Evolutionary conservation across 202 grass and related monocot genomes (phyloP).

Genomic region (Digitaria exilis): DNA sequence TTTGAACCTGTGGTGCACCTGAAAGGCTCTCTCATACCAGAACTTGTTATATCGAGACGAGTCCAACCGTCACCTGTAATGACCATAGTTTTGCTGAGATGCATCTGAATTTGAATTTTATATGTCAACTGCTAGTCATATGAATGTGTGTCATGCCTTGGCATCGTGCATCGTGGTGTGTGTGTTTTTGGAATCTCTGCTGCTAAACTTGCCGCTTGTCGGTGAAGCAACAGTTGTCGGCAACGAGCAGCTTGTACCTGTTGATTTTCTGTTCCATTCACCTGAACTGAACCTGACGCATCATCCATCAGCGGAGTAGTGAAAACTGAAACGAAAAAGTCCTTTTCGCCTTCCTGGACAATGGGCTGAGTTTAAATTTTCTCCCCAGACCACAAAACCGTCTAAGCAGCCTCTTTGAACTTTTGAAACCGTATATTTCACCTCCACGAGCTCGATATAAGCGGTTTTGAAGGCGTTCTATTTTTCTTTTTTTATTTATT

Average conservation of each 20-base stretch:
- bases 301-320: background rate
- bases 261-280: background rate
- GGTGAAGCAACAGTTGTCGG: background rate
- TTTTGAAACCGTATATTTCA: too few species aligned
- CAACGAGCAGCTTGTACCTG: background rate
- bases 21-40: background rate
- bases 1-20: background rate
- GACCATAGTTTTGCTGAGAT: background rate
- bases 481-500: too few species aligned
- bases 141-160: background rate
- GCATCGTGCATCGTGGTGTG: too few species aligned
- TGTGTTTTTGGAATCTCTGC: background rate
- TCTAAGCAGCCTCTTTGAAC: too few species aligned
- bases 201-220: too few species aligned
- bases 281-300: background rate
- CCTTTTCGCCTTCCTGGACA: too few species aligned
- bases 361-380: too few species aligned
- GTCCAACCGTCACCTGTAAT: background rate
- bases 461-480: too few species aligned
- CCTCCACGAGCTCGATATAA: too few species aligned
- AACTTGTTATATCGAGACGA: constrained; percentile 19
- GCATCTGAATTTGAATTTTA: constrained; percentile 27
- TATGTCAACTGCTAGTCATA: background rate
- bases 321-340: too few species aligned
- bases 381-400: too few species aligned